These are phyloP conservation scores for Rubia occidens DNA, from an alignment of 305 asterid species.

Conservation along the genomic window DNA sequence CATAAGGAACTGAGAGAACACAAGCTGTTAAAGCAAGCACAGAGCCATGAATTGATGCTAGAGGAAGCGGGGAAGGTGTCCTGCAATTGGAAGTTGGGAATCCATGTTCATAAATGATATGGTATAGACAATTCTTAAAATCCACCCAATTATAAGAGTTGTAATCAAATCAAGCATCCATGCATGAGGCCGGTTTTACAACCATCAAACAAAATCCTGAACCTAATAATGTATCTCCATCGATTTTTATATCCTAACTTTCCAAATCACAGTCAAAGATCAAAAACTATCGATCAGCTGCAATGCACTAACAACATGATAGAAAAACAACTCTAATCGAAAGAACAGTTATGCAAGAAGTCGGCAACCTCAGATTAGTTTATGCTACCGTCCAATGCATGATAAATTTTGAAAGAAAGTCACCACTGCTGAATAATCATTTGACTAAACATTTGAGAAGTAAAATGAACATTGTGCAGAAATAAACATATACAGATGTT, in stretches of 20 bases:
- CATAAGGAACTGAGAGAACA: slow-evolving; percentile 89
- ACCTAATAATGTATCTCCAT: not conserved
- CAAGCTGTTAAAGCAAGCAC: slow-evolving; percentile 96
- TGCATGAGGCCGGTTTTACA: not conserved
- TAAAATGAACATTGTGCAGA: not conserved
- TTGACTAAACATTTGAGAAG: not conserved
- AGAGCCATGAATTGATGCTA: slow-evolving; percentile 84
- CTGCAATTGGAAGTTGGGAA: slow-evolving; percentile 38
- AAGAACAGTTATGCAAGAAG: not conserved
- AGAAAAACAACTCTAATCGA: not conserved
- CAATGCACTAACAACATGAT: not conserved
- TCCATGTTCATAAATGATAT: not conserved
- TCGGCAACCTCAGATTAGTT: not conserved
- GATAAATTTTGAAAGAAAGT: not conserved
- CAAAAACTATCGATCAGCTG: not conserved
- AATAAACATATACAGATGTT: not conserved
- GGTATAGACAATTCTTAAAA: not conserved
- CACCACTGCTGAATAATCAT: not conserved
- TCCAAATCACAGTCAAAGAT: not conserved
- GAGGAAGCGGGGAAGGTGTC: slow-evolving; percentile 45
- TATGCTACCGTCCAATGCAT: not conserved
- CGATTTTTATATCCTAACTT: not conserved
- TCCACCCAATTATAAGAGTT: not conserved
- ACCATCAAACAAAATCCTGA: not conserved
- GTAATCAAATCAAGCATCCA: not conserved